phyloP scores from a whole-genome alignment of 2,329 filamentous ascomycete species.

The Epicoccum sorghinum region DNA sequence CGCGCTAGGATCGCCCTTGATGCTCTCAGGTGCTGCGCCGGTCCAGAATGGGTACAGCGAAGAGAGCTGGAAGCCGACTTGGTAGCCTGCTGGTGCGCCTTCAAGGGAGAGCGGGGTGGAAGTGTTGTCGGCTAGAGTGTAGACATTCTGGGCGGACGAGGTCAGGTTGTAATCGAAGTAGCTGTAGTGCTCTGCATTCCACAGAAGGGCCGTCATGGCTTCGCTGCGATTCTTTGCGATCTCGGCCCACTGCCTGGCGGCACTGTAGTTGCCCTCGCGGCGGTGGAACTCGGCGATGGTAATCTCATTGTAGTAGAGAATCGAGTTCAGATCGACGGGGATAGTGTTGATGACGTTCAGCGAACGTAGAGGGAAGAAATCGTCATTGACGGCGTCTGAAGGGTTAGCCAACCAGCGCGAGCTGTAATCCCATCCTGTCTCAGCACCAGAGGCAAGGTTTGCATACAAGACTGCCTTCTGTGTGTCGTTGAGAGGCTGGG shows the following conservation, averaged over 20 bases:
- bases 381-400: slow-evolving; percentile 62
- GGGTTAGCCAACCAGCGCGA: slow-evolving; percentile 65
- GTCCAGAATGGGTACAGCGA: slow-evolving; percentile 75
- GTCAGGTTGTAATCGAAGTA: slow-evolving; percentile 76
- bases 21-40: slow-evolving; percentile 63
- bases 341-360: slow-evolving; percentile 65
- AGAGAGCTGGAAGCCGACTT: slow-evolving; percentile 63
- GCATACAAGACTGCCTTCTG: slow-evolving; percentile 62
- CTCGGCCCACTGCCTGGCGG: slow-evolving; percentile 57
- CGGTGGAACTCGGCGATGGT: slow-evolving; percentile 63
- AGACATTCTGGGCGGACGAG: slow-evolving; percentile 61
- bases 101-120: slow-evolving; percentile 45
- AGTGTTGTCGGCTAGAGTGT: slow-evolving; percentile 54
- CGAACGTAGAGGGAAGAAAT: slow-evolving; percentile 69
- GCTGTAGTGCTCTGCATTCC: slow-evolving; percentile 66
- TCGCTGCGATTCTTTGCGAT: slow-evolving; percentile 61
- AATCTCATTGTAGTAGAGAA: slow-evolving; percentile 69
- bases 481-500: slow-evolving; percentile 57
- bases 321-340: slow-evolving; percentile 71
- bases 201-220: slow-evolving; percentile 68
- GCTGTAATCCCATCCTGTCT: slow-evolving; percentile 70
- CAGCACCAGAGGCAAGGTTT: slow-evolving; percentile 69
- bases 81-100: slow-evolving; percentile 60
- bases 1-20: slow-evolving; percentile 65
- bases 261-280: slow-evolving; percentile 57